Base-by-base conservation (phyloP, 192 early-diverging fungal species). In the Backusella parvicylindrica region DNA sequence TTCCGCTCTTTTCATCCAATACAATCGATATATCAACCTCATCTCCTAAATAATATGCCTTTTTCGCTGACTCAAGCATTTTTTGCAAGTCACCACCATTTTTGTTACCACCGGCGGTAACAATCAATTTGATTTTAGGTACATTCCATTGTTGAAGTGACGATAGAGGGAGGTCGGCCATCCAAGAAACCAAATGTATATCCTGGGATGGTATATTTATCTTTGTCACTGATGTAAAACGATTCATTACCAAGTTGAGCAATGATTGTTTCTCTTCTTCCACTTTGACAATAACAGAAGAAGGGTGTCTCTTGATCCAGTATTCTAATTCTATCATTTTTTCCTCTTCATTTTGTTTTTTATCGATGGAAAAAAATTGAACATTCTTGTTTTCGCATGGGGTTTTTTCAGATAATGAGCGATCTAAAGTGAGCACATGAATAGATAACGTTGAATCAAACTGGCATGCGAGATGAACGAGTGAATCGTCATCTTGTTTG, bases 41-140 rank as follows among this genome's bases (percentile, higher is more conserved):
- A 74, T 88, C 89, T 26, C 85, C 86, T 38, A 89, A 43, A 64
- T 87, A 90, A 75, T 83, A 76, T 28, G 87, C 82, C 18, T 78
- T 74, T 0, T 70, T 73, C 23, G 85, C 32, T 5, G 87, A 88
- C 18, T 81, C 76, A 28, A 89, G 32, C 4, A 88, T 78, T 36
- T 84, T 81, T 30, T 82, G 70, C n/a, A 88, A 81, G 0, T 83
- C 77, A 74, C 40, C 12, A n/a, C 43, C 43, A 47, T 47, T n/a
- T 47, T 47, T 47, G 7, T 85, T 84, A 36, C 82, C 74, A 64
- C 87, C 82, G 7, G 82, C 86, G 15, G 85, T 83, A n/a, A 87
- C 78, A 36, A 87, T 73, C 16, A 89, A 38, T 56, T 86, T 81
- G 9, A 89, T 73, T 11, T 82, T 74, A 0, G 81, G 75, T 13